phyloP scores from a whole-genome alignment of 2,329 filamentous ascomycete species.

The Calonectria ilicicola region DNA sequence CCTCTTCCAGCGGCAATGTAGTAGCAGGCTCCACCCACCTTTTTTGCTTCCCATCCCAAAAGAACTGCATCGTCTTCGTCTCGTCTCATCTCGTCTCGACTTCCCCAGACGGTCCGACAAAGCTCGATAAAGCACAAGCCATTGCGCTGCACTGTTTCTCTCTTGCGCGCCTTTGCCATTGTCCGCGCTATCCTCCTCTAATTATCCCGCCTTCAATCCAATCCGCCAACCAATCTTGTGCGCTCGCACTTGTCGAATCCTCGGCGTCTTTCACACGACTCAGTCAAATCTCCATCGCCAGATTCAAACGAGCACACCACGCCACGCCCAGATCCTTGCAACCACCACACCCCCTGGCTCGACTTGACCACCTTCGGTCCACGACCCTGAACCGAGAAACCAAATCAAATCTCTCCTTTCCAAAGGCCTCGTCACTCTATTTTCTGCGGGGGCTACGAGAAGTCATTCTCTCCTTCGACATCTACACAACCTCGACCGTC shows the following conservation, averaged over 20 bases:
- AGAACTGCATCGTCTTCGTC: slow-evolving; percentile 6
- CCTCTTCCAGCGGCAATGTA: slow-evolving; percentile 9
- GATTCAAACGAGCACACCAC: slow-evolving; percentile 41
- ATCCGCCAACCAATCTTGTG: neutral
- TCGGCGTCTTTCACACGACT: slow-evolving; percentile 13
- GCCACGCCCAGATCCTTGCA: slow-evolving; percentile 40
- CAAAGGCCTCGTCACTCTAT: slow-evolving; percentile 34
- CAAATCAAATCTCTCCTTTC: slow-evolving; percentile 39
- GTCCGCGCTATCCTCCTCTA: neutral
- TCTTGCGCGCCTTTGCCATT: neutral
- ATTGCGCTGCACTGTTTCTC: neutral
- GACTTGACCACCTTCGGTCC: slow-evolving; percentile 40
- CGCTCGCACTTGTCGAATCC: slow-evolving; percentile 23
- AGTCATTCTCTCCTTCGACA: slow-evolving; percentile 38
- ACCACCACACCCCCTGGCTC: slow-evolving; percentile 41
- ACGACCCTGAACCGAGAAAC: slow-evolving; percentile 29
- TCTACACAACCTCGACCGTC: slow-evolving; percentile 31
- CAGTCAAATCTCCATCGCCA: slow-evolving; percentile 23
- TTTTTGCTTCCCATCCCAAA: slow-evolving; percentile 1
- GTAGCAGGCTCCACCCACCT: slow-evolving; percentile 10
- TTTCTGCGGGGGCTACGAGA: slow-evolving; percentile 43
- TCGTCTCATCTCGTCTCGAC: slow-evolving; percentile 11
- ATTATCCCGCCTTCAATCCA: neutral
- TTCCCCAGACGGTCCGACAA: neutral
- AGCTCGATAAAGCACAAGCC: neutral